Evolutionary conservation across 305 asterid species (phyloP).

Genomic region (Solanum hybrid): DNA sequence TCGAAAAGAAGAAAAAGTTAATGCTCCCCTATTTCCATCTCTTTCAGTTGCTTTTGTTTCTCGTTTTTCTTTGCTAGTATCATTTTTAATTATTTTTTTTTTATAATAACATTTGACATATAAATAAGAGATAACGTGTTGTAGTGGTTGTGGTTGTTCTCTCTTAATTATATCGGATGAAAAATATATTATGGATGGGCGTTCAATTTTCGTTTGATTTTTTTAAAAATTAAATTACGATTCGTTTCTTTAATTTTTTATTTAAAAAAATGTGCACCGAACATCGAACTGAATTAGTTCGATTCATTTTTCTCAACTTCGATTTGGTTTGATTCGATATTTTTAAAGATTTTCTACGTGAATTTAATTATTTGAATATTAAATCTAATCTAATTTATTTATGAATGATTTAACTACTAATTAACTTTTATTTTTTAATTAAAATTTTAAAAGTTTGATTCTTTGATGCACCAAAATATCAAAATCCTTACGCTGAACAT

Average conservation of each 20-base stretch:
- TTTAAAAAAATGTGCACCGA: not conserved
- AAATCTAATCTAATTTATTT: too few species aligned
- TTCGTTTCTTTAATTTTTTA: too few species aligned
- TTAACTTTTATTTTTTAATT: not conserved
- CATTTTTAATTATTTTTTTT: not conserved
- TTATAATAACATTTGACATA: too few species aligned
- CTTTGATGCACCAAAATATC: not conserved
- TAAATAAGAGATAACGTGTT: not conserved
- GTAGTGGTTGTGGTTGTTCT: not conserved
- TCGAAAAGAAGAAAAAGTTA: not conserved
- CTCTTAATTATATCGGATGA: too few species aligned
- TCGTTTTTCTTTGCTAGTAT: not conserved
- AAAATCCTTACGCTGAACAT: not conserved
- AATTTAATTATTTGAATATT: not conserved
- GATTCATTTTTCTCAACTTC: too few species aligned
- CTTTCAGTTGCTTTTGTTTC: not conserved
- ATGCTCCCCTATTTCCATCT: not conserved
- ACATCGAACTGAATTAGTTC: too few species aligned
- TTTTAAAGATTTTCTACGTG: too few species aligned
- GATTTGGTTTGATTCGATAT: too few species aligned
- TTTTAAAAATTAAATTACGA: too few species aligned
- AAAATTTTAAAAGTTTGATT: too few species aligned
- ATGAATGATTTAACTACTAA: not conserved
- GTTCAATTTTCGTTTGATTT: not conserved
- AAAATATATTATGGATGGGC: too few species aligned